A percentile compares a stretch with the other conserved stretches of the same genome.
Evolutionary conservation across 1,284 basidiomycete species (phyloP).

Genomic region (Polyporus tsugae): DNA sequence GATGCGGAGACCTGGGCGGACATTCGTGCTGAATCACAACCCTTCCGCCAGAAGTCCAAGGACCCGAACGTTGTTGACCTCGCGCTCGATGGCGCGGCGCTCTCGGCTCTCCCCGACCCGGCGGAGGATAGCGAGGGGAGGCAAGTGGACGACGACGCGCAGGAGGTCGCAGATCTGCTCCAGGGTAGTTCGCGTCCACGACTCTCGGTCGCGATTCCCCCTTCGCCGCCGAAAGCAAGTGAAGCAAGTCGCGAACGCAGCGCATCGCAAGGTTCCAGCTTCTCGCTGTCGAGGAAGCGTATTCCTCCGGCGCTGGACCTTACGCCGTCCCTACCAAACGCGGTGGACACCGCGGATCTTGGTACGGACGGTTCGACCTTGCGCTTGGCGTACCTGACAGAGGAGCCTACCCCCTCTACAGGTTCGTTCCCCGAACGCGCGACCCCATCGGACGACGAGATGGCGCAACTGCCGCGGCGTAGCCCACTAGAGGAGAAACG

Average conservation of each 20-base stretch:
- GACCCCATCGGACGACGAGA: slow-evolving; percentile 22
- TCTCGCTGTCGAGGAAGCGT: slow-evolving; percentile 38
- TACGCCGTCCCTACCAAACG: slow-evolving; percentile 33
- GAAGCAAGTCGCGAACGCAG: slow-evolving; percentile 31
- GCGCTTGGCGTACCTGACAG: slow-evolving; percentile 44
- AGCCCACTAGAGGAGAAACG: slow-evolving; percentile 68
- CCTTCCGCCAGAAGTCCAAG: slow-evolving; percentile 31
- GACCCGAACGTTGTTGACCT: slow-evolving; percentile 61
- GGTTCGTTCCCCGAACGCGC: slow-evolving; percentile 18
- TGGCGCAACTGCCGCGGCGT: slow-evolving; percentile 35
- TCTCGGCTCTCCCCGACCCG: slow-evolving; percentile 49
- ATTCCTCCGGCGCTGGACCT: slow-evolving; percentile 63
- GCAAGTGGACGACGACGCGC: slow-evolving; percentile 31
- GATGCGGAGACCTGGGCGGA: slow-evolving; percentile 71
- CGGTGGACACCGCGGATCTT: slow-evolving; percentile 30
- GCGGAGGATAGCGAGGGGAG: slow-evolving; percentile 39
- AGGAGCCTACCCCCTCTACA: slow-evolving; percentile 31
- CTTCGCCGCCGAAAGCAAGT: slow-evolving; percentile 31
- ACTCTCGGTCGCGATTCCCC: slow-evolving; percentile 44
- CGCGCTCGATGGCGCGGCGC: slow-evolving; percentile 58
- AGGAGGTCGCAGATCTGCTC: slow-evolving; percentile 40
- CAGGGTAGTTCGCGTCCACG: slow-evolving; percentile 43
- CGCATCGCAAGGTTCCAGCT: slow-evolving; percentile 38
- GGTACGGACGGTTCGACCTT: slow-evolving; percentile 37
- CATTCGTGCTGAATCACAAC: slow-evolving; percentile 48